Conservation (phyloP, 2,329 filamentous ascomycete genomes). For the Orbilia blumenaviensis region DNA sequence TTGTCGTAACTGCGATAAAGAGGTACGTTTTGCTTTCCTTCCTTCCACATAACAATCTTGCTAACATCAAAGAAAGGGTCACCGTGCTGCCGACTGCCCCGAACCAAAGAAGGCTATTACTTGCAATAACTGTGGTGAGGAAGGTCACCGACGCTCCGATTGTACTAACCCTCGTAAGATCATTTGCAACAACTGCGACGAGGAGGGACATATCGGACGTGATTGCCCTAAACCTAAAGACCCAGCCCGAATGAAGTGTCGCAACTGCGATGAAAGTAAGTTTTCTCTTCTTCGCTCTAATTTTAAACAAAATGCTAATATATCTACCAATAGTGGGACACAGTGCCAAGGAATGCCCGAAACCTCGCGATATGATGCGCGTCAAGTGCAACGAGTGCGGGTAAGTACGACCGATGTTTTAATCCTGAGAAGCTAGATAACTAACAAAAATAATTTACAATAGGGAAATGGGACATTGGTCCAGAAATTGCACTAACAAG, state of each 20-base stretch:
- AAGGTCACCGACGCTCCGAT: constrained; percentile 58
- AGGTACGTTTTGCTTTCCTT: background rate
- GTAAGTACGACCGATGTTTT: constrained; percentile 17
- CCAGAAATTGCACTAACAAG: constrained; percentile 36
- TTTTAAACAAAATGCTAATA: background rate
- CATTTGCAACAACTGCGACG: constrained; percentile 71
- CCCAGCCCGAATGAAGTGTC: constrained; percentile 69
- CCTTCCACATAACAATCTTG: background rate
- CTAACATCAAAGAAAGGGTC: constrained; percentile 23
- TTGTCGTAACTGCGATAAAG: constrained; percentile 49
- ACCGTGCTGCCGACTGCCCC: constrained; percentile 38
- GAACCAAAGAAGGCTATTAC: constrained; percentile 45
- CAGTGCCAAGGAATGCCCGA: constrained; percentile 61
- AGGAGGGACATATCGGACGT: constrained; percentile 68
- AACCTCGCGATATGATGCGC: constrained; percentile 26
- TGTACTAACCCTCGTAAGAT: constrained; percentile 60
- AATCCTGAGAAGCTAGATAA: no score
- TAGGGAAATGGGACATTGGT: constrained; percentile 44
- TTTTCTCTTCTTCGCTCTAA: background rate
- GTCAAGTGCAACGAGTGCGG: constrained; percentile 45
- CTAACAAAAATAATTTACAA: background rate
- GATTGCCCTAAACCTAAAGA: constrained; percentile 70
- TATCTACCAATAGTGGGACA: constrained; percentile 60
- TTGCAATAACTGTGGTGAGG: constrained; percentile 63
- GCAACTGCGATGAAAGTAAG: constrained; percentile 66